Evolutionary conservation across 164 flowering plant species (phyloP).

Genomic region (Vitis labrusca): DNA sequence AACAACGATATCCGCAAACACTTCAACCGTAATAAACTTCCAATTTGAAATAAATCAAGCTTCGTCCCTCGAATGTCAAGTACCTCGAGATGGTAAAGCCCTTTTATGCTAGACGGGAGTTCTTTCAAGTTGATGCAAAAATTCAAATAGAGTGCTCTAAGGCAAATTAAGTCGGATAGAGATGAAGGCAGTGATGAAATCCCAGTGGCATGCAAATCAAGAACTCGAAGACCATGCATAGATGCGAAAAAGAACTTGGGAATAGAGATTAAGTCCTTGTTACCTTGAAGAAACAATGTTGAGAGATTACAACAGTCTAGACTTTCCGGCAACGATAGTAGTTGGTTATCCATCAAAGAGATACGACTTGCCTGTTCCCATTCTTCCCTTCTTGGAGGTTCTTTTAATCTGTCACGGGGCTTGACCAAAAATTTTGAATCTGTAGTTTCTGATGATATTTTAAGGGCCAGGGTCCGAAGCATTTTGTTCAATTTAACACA

Average conservation of each 20-base stretch:
- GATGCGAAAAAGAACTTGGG: slow-evolving; percentile 9
- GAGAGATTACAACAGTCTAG: neutral
- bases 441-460: neutral
- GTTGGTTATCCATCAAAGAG: neutral
- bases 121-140: no score
- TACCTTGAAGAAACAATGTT: slow-evolving; percentile 12
- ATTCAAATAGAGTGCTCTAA: slow-evolving; percentile 5
- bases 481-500: neutral
- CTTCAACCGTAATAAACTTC: no score
- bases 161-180: neutral
- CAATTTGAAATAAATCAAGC: no score
- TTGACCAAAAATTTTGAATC: neutral
- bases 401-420: neutral
- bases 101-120: no score
- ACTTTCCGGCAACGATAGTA: neutral
- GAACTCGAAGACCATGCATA: slow-evolving; percentile 13
- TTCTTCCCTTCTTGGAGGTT: neutral
- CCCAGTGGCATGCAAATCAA: slow-evolving; percentile 4
- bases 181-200: slow-evolving; percentile 9
- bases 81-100: no score
- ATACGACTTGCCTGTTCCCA: slow-evolving; percentile 8
- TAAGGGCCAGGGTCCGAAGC: neutral
- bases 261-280: neutral
- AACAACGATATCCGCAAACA: no score
- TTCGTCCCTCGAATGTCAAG: no score